phyloP scores from a whole-genome alignment of 1,284 basidiomycete genomes.

The Porodaedalea pini region DNA sequence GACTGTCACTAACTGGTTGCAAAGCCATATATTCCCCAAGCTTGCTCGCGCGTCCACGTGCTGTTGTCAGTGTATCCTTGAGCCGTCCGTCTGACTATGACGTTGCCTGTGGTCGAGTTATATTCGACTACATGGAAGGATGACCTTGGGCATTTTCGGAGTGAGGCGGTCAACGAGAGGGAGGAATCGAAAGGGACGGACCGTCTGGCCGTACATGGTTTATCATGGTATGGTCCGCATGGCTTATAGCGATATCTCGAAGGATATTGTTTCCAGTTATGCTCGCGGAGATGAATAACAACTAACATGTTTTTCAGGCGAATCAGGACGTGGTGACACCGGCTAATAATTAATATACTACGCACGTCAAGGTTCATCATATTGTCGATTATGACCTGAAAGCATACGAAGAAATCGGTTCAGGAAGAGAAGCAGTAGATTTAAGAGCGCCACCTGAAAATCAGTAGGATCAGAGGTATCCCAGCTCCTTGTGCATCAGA shows the following conservation, averaged over 20 bases:
- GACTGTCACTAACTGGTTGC: slow-evolving; percentile 50
- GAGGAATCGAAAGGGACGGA: slow-evolving; percentile 25
- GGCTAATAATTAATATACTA: neutral
- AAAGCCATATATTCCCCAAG: slow-evolving; percentile 69
- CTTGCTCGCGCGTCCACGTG: slow-evolving; percentile 70
- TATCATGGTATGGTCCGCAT: slow-evolving; percentile 62
- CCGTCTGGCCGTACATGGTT: slow-evolving; percentile 66
- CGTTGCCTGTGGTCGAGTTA: slow-evolving; percentile 56
- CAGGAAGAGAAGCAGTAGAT: neutral
- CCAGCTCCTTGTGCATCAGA: slow-evolving; percentile 53
- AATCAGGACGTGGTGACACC: neutral
- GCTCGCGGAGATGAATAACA: slow-evolving; percentile 52
- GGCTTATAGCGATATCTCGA: slow-evolving; percentile 54
- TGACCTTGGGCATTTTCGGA: slow-evolving; percentile 42
- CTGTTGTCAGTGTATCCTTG: slow-evolving; percentile 64
- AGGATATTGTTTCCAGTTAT: slow-evolving; percentile 59
- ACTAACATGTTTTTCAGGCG: slow-evolving; percentile 25
- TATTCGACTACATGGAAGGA: slow-evolving; percentile 71
- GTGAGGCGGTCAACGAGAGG: neutral
- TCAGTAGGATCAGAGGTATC: slow-evolving; percentile 50
- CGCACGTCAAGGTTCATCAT: slow-evolving; percentile 70
- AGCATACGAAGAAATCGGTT: slow-evolving; percentile 6
- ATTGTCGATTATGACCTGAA: slow-evolving; percentile 70
- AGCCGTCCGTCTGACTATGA: slow-evolving; percentile 50
- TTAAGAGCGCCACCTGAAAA: slow-evolving; percentile 40